Evolutionary conservation across 306 rosid genomes (phyloP), one percentile per base, ranked within the genome.

Genomic region (Adenanthera pavonina): DNA sequence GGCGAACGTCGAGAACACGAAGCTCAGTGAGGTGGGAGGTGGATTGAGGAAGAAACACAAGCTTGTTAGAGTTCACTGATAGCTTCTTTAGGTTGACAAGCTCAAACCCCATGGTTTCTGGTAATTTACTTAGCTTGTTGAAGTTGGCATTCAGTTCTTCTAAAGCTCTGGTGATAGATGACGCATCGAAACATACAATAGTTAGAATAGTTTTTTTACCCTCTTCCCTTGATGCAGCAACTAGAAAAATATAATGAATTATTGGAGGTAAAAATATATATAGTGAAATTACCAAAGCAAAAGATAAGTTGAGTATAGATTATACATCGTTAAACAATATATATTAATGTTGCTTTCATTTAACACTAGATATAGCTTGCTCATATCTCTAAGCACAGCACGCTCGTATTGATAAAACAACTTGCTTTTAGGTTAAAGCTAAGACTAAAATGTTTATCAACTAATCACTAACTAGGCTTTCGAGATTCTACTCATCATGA

Each of bases 111-210:
- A 95, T 75, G 0, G 86, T 86, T 1, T 95, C 97, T 47, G 99
- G 92, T 0, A 93, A 84, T 8, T 68, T 88, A 0, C 41, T 84
- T 67, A 93, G 76, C 85, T 91, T 86, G 88, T 95, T 95, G 93
- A 95, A 95, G 89, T 95, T 95, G 8, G 95, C 92, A 68, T 92
- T 92, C 84, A 95, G 74, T 76, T 95, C 98, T 78, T 92, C 99
- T 8, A 95, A 80, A 5, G 88, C 85, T 80, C 96, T 92, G 84
- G 7, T 8, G 20, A 41, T 25, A 9, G 16, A 14, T n/a, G n/a
- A 11, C 30, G 1, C 30, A 5, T 66, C 59, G 60, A 75, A 56
- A 46, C 60, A 78, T 14, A 4, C 0, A 19, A 33, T 47, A 5
- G 44, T 82, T 15, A 69, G n/a, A 6, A 66, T 40, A 41, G 7